These are phyloP conservation scores for Scheffersomyces ergatensis DNA, from an alignment of 805 yeast genomes.

Conservation along the genomic window DNA sequence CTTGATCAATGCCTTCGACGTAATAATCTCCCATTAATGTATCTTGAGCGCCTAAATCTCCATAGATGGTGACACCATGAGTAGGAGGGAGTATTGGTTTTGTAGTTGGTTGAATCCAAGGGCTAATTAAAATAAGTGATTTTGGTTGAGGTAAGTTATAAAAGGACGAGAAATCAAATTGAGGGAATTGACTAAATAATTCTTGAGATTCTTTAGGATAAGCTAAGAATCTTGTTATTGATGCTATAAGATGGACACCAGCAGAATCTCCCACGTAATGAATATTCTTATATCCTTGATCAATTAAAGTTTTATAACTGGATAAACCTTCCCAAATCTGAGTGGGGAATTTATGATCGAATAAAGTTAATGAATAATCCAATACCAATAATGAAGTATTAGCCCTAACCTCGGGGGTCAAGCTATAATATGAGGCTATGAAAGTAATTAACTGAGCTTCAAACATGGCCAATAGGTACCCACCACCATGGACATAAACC, in stretches of 20 bases:
- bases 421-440: slow-evolving; percentile 23
- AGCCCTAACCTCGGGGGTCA: slow-evolving; percentile 12
- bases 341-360: slow-evolving; percentile 29
- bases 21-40: slow-evolving; percentile 31
- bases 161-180: slow-evolving; percentile 14
- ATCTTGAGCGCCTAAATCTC: slow-evolving; percentile 31
- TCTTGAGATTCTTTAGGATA: slow-evolving; percentile 27
- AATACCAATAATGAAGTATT: slow-evolving; percentile 25
- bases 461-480: slow-evolving; percentile 21
- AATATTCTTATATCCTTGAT: slow-evolving; percentile 23
- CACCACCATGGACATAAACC: slow-evolving; percentile 40
- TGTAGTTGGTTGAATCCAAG: slow-evolving; percentile 35
- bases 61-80: slow-evolving; percentile 20
- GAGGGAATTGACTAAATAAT: slow-evolving; percentile 18
- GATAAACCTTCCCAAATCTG: slow-evolving; percentile 29
- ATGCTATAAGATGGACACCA: slow-evolving; percentile 33
- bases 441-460: slow-evolving; percentile 29
- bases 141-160: slow-evolving; percentile 23
- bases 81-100: slow-evolving; percentile 16
- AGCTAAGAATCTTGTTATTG: slow-evolving; percentile 19
- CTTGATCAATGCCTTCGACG: slow-evolving; percentile 17
- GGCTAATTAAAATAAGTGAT: slow-evolving; percentile 25
- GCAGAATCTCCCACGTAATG: slow-evolving; percentile 42
- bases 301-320: slow-evolving; percentile 20
- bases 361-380: slow-evolving; percentile 29